Percentiles rank a stretch among this genome's conserved stretches.
phyloP scores from a whole-genome alignment of 768 basidiomycete species.

The Boletus reticulatus region DNA sequence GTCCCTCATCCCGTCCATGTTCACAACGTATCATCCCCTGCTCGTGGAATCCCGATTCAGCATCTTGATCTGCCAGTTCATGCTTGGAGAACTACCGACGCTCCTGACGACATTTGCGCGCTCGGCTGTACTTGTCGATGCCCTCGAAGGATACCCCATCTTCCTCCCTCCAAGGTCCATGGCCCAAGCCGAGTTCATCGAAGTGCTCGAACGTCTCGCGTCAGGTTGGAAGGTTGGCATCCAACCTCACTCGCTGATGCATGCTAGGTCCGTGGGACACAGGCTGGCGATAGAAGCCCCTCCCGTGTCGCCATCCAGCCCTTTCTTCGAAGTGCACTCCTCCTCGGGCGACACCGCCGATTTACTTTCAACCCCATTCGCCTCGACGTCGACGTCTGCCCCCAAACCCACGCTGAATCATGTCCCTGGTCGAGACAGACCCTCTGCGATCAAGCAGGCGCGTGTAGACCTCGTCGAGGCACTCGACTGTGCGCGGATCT shows the following conservation, averaged over 20 bases:
- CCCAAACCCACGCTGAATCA: constrained; percentile 9
- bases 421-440: constrained; percentile 23
- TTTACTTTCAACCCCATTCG: constrained; percentile 7
- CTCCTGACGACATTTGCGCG: constrained; percentile 65
- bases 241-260: constrained; percentile 51
- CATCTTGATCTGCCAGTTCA: constrained; percentile 68
- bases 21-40: constrained; percentile 89
- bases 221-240: constrained; percentile 70
- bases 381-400: constrained; percentile 24
- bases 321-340: constrained; percentile 21
- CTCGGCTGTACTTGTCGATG: constrained; percentile 69
- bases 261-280: constrained; percentile 31
- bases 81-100: constrained; percentile 71
- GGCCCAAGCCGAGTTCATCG: constrained; percentile 88
- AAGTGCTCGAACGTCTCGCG: constrained; percentile 79
- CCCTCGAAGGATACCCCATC: constrained; percentile 84
- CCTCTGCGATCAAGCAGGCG: constrained; percentile 13
- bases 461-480: constrained; percentile 47
- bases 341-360: constrained; percentile 24
- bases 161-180: constrained; percentile 86
- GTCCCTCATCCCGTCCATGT: constrained; percentile 45
- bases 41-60: constrained; percentile 86
- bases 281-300: constrained; percentile 43
- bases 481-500: constrained; percentile 67
- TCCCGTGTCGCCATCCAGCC: constrained; percentile 23